Base-by-base conservation (phyloP, 164 flowering plant species). In the Chimonanthus praecox region DNA sequence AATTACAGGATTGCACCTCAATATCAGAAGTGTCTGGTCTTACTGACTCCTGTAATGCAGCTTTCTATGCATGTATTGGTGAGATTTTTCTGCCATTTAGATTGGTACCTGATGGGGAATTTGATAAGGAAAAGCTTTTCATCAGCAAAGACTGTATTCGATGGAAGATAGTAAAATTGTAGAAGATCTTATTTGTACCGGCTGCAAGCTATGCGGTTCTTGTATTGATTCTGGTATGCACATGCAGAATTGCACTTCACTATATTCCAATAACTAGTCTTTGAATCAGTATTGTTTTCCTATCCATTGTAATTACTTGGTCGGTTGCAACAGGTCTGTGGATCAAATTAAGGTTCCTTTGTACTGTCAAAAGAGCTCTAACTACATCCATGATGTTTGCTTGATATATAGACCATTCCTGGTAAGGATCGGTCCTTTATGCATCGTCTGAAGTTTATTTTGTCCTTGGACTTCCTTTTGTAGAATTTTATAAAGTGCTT, bases 181-280 rank as follows among this genome's bases (percentile, higher is more conserved):
- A 4, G 91, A 87, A 68, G 91, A 92, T 87, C 81, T 92, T 74
- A 86, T 89, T 62, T 86, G 91, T 60, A 84, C 78, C 63, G 94
- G 97, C 75, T 92, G 97, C 80, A 85, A 83, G 78, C 68, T 78
- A 43, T 92, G 97, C 77, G 90, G 92, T 48, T 78, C 79, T 46
- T 87, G 91, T 69, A 64, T 86, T 83, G 76, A 76, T 78, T 74
- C 63, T 21, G 85, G 72, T 64, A 61, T 50, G 80, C 80, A 87
- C 83, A 82, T 58, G 79, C 18, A n/a, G 50, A 43, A 75, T 43
- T 67, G 46, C 51, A 6, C 21, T 8, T 61, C 51, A 33, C 21
- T 62, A 13, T 65, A n/a, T 70, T 71, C 50, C 3, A 10, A 9
- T 4, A 5, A n/a, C 4, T 58, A 43, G 16, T 73, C 47, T 65